Percentiles rank a stretch among this genome's conserved stretches.
phyloP scores from a whole-genome alignment of 2,329 filamentous ascomycete genomes.

The Fusarium bactridioides region DNA sequence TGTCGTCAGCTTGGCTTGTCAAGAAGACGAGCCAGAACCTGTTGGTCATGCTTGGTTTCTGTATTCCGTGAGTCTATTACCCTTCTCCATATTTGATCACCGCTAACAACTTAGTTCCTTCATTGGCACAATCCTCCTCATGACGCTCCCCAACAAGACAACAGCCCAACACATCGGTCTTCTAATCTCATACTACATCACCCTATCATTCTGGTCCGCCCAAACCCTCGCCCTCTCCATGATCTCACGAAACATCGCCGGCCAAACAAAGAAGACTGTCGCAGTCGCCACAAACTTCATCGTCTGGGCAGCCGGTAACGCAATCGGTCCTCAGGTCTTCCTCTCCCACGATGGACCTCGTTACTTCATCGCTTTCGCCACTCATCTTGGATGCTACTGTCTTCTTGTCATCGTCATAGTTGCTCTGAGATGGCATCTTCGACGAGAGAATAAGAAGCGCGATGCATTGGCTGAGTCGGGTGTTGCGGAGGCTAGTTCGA shows the following conservation, averaged over 20 bases:
- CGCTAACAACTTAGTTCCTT: conserved; percentile 52
- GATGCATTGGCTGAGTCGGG: conserved; percentile 55
- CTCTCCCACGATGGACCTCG: conserved; percentile 52
- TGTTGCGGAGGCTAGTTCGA: conserved; percentile 50
- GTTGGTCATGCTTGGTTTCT: conserved; percentile 69
- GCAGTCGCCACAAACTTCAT: conserved; percentile 75
- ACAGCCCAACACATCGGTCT: conserved; percentile 60
- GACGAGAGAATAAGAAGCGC: conserved; percentile 65
- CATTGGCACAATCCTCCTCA: conserved; percentile 74
- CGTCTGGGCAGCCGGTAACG: conserved; percentile 73
- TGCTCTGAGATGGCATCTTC: conserved; percentile 66
- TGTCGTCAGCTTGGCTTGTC: conserved; percentile 72
- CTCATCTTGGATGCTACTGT: conserved; percentile 74
- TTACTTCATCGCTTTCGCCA: conserved; percentile 74
- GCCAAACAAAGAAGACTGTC: conserved; percentile 76
- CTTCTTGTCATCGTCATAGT: conserved; percentile 66
- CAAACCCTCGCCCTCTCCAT: conserved; percentile 73
- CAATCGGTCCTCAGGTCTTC: conserved; percentile 56
- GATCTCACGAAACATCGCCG: conserved; percentile 74
- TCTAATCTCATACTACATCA: conserved; percentile 78
- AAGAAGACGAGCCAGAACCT: conserved; percentile 75
- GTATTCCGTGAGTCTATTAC: conserved; percentile 61
- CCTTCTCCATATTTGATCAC: fast-evolving
- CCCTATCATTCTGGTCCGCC: conserved; percentile 79
- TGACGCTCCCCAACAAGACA: conserved; percentile 46